These are phyloP conservation scores for Stagonosporopsis rhizophila DNA, from an alignment of 2,329 filamentous ascomycete species.

Conservation along the genomic window DNA sequence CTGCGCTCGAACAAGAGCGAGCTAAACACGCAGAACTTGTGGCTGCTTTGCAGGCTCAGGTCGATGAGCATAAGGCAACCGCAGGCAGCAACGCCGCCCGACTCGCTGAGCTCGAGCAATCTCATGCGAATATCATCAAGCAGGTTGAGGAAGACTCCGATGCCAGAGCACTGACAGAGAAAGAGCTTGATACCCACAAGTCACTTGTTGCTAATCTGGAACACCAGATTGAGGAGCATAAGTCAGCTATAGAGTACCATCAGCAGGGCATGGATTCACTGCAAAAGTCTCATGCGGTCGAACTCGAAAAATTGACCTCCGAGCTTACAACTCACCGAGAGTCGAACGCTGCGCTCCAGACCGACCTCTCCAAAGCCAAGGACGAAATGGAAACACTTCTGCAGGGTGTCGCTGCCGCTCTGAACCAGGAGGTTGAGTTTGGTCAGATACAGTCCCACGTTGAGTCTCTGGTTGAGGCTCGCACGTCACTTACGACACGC, in stretches of 20 bases:
- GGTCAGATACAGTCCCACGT: conserved; percentile 53
- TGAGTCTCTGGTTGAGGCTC: conserved; percentile 53
- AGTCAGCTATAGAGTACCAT: conserved; percentile 61
- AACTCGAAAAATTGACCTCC: conserved; percentile 58
- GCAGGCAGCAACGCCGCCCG: conserved; percentile 73
- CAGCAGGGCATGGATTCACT: conserved; percentile 61
- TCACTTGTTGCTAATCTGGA: conserved; percentile 63
- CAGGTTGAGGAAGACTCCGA: conserved; percentile 72
- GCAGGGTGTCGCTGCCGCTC: conserved; percentile 66
- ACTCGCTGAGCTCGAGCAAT: conserved; percentile 76
- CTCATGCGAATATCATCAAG: conserved; percentile 69
- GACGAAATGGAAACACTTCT: conserved; percentile 65
- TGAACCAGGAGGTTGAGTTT: conserved; percentile 67
- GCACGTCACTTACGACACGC: conserved; percentile 52
- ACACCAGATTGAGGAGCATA: conserved; percentile 63
- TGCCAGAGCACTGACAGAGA: conserved; percentile 63
- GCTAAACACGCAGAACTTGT: conserved; percentile 60
- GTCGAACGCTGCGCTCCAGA: conserved; percentile 55
- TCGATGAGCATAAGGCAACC: conserved; percentile 80
- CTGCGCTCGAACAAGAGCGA: conserved; percentile 51
- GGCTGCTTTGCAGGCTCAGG: conserved; percentile 70
- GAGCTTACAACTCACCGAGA: conserved; percentile 44
- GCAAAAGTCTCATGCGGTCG: conserved; percentile 60
- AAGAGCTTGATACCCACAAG: conserved; percentile 59
- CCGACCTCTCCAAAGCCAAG: conserved; percentile 66